Evolutionary conservation across 2,329 filamentous ascomycete species (phyloP), one percentile per base, ranked within the genome.

Genomic region (Penicillium rolfsii): DNA sequence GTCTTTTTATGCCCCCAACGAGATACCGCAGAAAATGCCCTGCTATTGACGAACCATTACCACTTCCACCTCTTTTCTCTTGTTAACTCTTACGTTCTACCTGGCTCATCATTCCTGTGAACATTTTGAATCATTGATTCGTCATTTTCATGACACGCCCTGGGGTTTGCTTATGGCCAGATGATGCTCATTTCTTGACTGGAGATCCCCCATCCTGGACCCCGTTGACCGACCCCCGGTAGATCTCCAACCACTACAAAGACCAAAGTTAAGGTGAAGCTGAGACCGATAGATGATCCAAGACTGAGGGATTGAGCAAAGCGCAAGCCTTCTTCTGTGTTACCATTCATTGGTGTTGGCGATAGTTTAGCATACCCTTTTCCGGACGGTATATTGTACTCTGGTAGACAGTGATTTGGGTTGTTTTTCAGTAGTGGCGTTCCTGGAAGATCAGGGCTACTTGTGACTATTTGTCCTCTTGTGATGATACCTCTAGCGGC

Each of bases 1-100:
- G 36, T 30, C 26, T 61, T 65, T 55, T 72, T 73, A 53, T 53
- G 50, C 68, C 61, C 60, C 67, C 70, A 67, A 71, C 68, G 71
- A 75, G 73, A 75, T 75, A 74, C 73, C 72, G 73, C 71, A 71
- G 69, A 70, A 71, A 70, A 72, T 69, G 68, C 69, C 68, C 62
- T 64, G 68, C 67, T 71, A 70, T 72, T 74, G 69, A 74, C 70
- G 72, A 74, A 73, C 65, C 62, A 67, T 68, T 62, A 61, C 62
- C 26, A 67, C 64, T 55, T 65, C 57, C 59, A 64, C 61, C 33
- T 52, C 33, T 52, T 30, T 40, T 26, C 16, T 38, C 41, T 56
- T 46, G 8, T 36, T 22, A 19, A n/a, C 38, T 40, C 5, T 38
- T 43, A 16, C 43, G 11, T 24, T 38, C 30, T 48, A 46, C 19